Percentiles rank a stretch among this genome's conserved stretches.
Conservation (phyloP, 352 stramenopile genomes). For the Aphanomyces invadans region DNA sequence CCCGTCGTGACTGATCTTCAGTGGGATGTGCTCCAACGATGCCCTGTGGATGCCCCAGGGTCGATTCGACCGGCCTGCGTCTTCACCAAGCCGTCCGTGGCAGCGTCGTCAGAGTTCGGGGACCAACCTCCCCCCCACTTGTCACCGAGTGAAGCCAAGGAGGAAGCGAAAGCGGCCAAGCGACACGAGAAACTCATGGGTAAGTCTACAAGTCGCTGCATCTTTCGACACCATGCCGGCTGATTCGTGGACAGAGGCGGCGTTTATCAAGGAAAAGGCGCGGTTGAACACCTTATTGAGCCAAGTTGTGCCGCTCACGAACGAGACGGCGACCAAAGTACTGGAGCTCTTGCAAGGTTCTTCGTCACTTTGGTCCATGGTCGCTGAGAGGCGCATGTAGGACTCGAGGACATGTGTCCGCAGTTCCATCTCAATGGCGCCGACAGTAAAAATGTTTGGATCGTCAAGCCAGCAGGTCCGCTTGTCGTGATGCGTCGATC, state of each 20-base stretch:
- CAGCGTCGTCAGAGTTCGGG: slow-evolving; percentile 1
- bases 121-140: slow-evolving; percentile 21
- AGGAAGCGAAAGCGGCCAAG: slow-evolving; percentile 30
- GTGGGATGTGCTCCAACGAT: slow-evolving; percentile 58
- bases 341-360: slow-evolving; percentile 14
- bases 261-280: slow-evolving; percentile 54
- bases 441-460: slow-evolving; percentile 83
- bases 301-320: slow-evolving; percentile 34
- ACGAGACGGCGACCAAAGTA: slow-evolving; percentile 15
- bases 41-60: slow-evolving; percentile 38
- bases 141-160: background rate
- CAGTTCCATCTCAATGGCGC: slow-evolving; percentile 73
- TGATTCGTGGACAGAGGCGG: slow-evolving; percentile 25
- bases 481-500: too few relatives aligned
- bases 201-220: slow-evolving; percentile 20
- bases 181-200: slow-evolving; percentile 26
- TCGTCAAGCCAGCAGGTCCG: slow-evolving; percentile 86
- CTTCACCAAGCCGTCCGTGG: slow-evolving; percentile 46
- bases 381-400: too few relatives aligned
- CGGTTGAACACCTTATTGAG: slow-evolving; percentile 40
- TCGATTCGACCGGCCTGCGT: slow-evolving; percentile 41
- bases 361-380: slow-evolving; percentile 32
- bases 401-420: slow-evolving; percentile 41
- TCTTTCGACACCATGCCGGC: slow-evolving; percentile 17
- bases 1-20: slow-evolving; percentile 67